Base-by-base conservation (phyloP, 805 yeast species). In the Scheffersomyces lignosus region DNA sequence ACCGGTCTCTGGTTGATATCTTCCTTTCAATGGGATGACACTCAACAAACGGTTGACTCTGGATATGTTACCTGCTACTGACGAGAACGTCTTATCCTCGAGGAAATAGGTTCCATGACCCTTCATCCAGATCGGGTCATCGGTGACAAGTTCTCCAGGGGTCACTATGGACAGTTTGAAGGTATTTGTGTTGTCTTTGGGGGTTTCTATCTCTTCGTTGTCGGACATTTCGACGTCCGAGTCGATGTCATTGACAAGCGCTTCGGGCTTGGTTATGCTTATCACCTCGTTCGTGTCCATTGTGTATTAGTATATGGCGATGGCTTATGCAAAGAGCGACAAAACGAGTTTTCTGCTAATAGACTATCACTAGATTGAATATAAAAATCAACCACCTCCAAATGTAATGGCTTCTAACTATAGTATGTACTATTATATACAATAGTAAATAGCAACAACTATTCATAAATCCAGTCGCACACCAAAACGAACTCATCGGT, bases 61-160 rank as follows among this genome's bases (percentile, higher is more conserved):
- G 1, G 86, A 77, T 4, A 93, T 82, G 8, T 81, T 80, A 4
- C 99, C 99, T 0, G 96, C 96, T 5, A 91, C 96, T 0, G 97
- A 83, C 3, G 96, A 83, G 58, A 78, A 88, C 0, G 96, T 88
- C 49, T 75, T 70, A 47, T 83, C 83, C 23, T 79, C 80, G 27
- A 84, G 64, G 47, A 82, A 78, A 58, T 88, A 93, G 0, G 98
- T 93, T 4, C 99, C 99, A 56, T 91, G 99, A 20, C 99, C 99
- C 55, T 95, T 78, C 99, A 93, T 93, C 97, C 98, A 93, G 2
- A 83, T 75, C 5, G 96, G 87, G 54, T 93, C 98, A 49, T 87
- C 93, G 0, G 98, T 93, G n/a, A 93, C 86, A 34, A 90, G 66
- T 58, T 93, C 97, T 7, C 99, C 99, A 0, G 99, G 99, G 1